phyloP scores from a whole-genome alignment of 2,329 filamentous ascomycete species.

The Diaporthe eres region DNA sequence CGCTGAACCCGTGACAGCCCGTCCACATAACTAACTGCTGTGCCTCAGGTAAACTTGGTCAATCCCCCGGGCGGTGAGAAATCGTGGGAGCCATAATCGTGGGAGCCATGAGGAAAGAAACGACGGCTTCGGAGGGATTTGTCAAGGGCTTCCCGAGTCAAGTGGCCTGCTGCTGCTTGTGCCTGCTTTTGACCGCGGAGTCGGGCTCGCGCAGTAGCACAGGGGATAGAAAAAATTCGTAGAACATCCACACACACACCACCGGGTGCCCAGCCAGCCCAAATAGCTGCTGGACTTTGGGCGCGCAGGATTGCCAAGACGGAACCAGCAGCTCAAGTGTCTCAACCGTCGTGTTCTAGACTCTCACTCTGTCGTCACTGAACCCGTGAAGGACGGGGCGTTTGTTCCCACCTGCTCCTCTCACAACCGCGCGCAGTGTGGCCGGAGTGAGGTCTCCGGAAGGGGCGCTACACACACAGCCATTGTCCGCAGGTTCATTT shows the following conservation, averaged over 20 bases:
- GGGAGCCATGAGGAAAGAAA: neutral
- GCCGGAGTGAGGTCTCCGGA: neutral
- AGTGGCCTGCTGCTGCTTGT: neutral
- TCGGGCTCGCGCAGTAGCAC: neutral
- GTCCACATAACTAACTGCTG: neutral
- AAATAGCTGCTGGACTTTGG: neutral
- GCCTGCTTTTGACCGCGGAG: neutral
- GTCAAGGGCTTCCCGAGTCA: neutral
- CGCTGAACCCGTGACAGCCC: neutral
- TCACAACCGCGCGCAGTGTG: neutral
- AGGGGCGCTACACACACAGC: neutral
- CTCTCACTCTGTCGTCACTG: constrained; percentile 7
- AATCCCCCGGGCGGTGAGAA: constrained; percentile 10
- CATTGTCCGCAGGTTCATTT: neutral
- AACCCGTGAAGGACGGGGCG: constrained; percentile 2
- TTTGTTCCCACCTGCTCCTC: neutral
- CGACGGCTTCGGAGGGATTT: neutral
- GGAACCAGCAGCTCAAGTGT: constrained; percentile 25
- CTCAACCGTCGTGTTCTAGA: constrained; percentile 31
- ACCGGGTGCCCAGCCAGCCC: neutral
- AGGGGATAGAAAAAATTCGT: neutral
- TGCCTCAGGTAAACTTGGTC: constrained; percentile 11
- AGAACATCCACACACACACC: neutral
- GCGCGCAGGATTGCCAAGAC: constrained; percentile 25
- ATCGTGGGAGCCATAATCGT: neutral